Evolutionary conservation across 192 early-diverging fungal species (phyloP).

Genomic region (Backusella tarrabulga): DNA sequence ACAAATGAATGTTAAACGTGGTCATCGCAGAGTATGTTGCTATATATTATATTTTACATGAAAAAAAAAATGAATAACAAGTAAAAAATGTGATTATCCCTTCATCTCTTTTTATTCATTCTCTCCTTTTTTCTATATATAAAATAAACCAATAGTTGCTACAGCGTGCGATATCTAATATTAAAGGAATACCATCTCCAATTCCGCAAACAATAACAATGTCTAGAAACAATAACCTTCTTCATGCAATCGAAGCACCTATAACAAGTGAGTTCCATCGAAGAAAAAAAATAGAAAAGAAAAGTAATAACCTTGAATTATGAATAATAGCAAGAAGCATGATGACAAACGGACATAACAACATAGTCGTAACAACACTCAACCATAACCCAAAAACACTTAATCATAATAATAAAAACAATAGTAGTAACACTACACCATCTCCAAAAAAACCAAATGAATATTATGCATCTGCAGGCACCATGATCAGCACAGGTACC

Average conservation of each 20-base stretch:
- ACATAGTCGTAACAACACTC: neutral
- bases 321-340: neutral
- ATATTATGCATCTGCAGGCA: slow-evolving; percentile 17
- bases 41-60: neutral
- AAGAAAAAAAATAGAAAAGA: neutral
- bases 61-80: neutral
- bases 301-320: neutral
- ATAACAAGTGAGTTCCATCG: neutral
- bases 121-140: neutral
- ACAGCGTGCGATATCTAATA: slow-evolving; percentile 36
- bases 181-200: slow-evolving; percentile 27
- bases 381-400: neutral
- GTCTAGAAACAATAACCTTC: neutral
- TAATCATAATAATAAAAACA: neutral
- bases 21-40: slow-evolving; percentile 42
- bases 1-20: slow-evolving; percentile 39
- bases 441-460: neutral
- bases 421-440: neutral
- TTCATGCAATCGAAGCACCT: neutral
- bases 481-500: neutral
- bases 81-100: neutral
- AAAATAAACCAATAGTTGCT: slow-evolving; percentile 25
- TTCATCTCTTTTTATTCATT: neutral
- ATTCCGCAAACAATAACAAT: neutral
- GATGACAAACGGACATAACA: no score